Base-by-base conservation (phyloP, 768 basidiomycete species). In the Lactarius trivialis region DNA sequence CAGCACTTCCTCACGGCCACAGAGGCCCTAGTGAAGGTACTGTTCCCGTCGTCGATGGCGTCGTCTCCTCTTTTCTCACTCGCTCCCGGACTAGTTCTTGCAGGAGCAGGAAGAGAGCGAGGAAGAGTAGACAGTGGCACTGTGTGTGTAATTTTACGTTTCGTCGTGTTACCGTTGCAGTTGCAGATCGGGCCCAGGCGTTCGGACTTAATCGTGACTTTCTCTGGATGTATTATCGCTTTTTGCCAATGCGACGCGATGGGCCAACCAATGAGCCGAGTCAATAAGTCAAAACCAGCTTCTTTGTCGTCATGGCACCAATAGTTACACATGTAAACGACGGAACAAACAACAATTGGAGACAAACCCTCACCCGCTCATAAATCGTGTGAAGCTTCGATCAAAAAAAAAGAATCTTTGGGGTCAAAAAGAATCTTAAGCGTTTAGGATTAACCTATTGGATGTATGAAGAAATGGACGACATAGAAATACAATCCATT, bases 1-100 rank as follows among this genome's bases (percentile, higher is more conserved):
- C 93, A 97, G 74, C 90, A 94, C 73, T 98, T 99, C 81, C 77
- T 98, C 68, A 95, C 92, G 77, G 84, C 80, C 61, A 88, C 92
- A 0, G 90, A 91, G 71, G 72, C 90, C 19, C 80, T 98, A 41
- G 94, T 98, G 72, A 96, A 97, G 82, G 94, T 85, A 70, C 55
- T 75, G 70, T 55, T 43, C 49, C 41, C 28, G 1, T 24, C 14
- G 33, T 37, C 7, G 7, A 50, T 15, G 32, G 7, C 36, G 11
- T n/a, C 36, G 15, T 34, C 21, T 51, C 8, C 26, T 36, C 15
- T 6, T 32, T 55, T 45, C 52, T 56, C 30, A 55, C 43, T 1
- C 36, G 12, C 57, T 2, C 60, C 39, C 15, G 56, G 55, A 30
- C 0, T 69, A 95, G 93, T 94, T 91, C 79, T 79, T 96, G 76